Evolutionary conservation across 495 filamentous ascomycete species (phyloP), one percentile per base, ranked within the genome.

Genomic region (Cetradonia linearis): DNA sequence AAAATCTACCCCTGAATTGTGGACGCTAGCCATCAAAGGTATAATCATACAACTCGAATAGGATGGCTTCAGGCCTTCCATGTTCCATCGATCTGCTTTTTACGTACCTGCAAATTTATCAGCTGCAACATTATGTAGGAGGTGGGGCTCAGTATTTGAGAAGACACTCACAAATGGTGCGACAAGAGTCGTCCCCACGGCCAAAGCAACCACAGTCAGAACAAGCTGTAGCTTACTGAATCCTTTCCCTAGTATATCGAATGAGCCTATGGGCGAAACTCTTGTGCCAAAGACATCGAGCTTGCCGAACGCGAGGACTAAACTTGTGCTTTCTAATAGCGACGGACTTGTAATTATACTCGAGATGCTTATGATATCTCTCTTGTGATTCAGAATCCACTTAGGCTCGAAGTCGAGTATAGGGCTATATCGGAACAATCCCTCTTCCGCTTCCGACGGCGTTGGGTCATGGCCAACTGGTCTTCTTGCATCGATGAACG

Each of bases 161-260:
- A 42, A 23, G 20, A 56, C 7, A 61, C 84, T 76, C 76, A 95
- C 94, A 83, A 96, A 85, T 28, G 93, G 93, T 53, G 85, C 84
- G 67, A 97, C 75, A 61, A 87, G 77, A 18, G 80, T 67, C 44
- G 94, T 90, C 56, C 88, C 90, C 18, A 82, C 74, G 1, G 77
- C 78, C 63, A 96, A 76, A 44, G 86, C 91, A 36, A 85, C 73
- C 47, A 99, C 88, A 0, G 93, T 99, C 28, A 78, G 74, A 1
- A 96, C 71, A 65, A 99, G 79, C 65, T 91, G 85, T 59, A 91
- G 62, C 76, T 94, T 95, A 60, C 87, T 89, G 70, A 99, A 99
- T 5, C 86, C 87, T 73, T 91, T 94, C 37, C 89, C 92, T 1
- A 99, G 76, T 20, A 96, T 79, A 73, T 99, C 93, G 71, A 97